Evolutionary conservation across 176 grass and related monocot genomes (phyloP).

Genomic region (Eremochloa ophiuroides): DNA sequence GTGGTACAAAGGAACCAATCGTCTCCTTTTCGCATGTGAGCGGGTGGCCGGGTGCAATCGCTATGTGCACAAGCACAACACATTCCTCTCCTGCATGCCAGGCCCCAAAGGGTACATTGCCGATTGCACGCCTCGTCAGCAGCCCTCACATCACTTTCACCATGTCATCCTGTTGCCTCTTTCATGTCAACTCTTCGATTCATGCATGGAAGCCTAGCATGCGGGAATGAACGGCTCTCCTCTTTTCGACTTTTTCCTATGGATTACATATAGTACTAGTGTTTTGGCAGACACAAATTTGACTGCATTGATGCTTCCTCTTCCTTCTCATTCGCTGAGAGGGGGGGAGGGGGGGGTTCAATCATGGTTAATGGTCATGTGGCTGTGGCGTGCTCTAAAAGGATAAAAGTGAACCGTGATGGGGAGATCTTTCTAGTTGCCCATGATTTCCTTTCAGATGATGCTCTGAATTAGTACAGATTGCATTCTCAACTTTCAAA

Average conservation of each 20-base stretch:
- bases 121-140: constrained; percentile 1
- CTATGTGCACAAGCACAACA: not conserved
- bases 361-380: constrained; percentile 17
- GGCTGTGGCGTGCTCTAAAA: constrained; percentile 41
- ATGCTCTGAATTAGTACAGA: not conserved
- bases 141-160: constrained; percentile 4
- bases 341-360: no score
- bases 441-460: constrained; percentile 22
- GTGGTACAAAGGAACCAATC: constrained; percentile 7
- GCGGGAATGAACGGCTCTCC: not conserved
- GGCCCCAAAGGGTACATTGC: constrained; percentile 4
- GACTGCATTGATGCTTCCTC: not conserved
- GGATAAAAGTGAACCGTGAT: constrained; percentile 33
- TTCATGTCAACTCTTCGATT: not conserved
- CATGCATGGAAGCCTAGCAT: not conserved
- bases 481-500: constrained; percentile 4
- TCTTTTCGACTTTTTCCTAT: not conserved
- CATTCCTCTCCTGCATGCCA: not conserved
- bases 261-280: not conserved
- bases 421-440: constrained; percentile 13
- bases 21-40: constrained; percentile 35
- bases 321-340: not conserved
- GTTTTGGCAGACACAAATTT: not conserved
- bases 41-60: constrained; percentile 18
- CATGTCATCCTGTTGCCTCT: not conserved